Base-by-base conservation (phyloP, 495 filamentous ascomycete genomes). In the Neurospora sp. region DNA sequence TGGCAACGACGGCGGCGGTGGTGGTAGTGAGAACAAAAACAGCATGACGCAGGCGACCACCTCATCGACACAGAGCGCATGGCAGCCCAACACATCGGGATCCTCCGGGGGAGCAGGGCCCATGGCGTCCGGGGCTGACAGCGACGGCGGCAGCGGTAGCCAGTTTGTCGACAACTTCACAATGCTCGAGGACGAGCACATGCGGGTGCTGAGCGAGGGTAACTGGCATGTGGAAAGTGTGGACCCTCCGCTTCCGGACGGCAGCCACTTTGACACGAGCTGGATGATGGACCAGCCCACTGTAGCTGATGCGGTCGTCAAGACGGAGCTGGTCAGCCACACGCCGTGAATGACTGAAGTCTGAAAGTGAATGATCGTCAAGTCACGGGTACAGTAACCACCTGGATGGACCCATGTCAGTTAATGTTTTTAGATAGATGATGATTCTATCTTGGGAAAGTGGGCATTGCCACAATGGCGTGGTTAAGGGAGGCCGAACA, bases 241-340 rank as follows among this genome's bases (percentile, higher is more conserved):
- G 27, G 54, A 66, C 54, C 54, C 54, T 66, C 54, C 54, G 54
- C 54, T 66, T 35, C 41, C 74, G n/a, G 79, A 80, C 4, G 48
- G 54, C 14, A 71, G 71, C 23, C 76, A 79, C 38, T 78, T 79
- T 38, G 79, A 79, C 37, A 73, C 66, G 44, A 76, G 70, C 69
- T 80, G 79, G 79, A 66, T 66, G 27, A 66, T 27, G 54, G 54
- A 66, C 27, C 54, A 66, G 14, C 54, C 54, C 23, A 14, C 27
- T 16, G 54, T 37, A 16, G 54, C 54, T 37, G 54, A 66, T 2
- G 27, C 54, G 14, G 23, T 66, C 23, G 54, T 66, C 12, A 66
- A 66, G 54, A 37, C 54, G 54, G 54, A 66, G 54, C 54, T 66
- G 27, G 27, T 35, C 54, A 37, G 54, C 27, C 54, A 66, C 14